Evolutionary conservation across 2,329 filamentous ascomycete genomes (phyloP).

Genomic region (Mycosphaerelloides madeirae): DNA sequence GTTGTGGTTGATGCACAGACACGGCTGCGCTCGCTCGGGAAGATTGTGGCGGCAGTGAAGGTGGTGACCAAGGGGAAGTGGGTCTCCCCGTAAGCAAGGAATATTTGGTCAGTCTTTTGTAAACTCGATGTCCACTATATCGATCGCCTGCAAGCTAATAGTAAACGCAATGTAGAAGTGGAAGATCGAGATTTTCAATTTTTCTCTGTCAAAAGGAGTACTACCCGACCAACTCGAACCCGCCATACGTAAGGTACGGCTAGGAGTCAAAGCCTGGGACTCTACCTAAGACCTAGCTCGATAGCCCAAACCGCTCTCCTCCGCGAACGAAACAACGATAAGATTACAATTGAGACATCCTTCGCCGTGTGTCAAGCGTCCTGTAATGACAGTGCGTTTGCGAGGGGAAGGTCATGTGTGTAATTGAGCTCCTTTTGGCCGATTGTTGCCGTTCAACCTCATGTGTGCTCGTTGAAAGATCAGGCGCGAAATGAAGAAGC

Average conservation of each 20-base stretch:
- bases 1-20: no score
- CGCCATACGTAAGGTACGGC: conserved; percentile 2
- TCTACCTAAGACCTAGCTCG: conserved; percentile 18
- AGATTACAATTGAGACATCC: not conserved
- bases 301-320: not conserved
- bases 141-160: no score
- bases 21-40: no score
- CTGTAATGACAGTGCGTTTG: not conserved
- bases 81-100: no score
- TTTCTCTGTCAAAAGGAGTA: conserved; percentile 19
- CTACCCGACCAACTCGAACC: conserved; percentile 15
- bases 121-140: no score
- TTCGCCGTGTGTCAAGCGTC: not conserved
- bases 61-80: no score
- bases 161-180: not conserved
- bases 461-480: not conserved
- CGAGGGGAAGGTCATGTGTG: not conserved
- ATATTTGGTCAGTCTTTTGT: no score
- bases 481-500: not conserved
- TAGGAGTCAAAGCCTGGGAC: conserved; percentile 17
- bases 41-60: no score
- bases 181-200: no score
- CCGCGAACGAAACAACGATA: not conserved
- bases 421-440: not conserved
- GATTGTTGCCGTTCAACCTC: not conserved